Conservation (phyloP, 805 yeast species). For the Ogataea methylovora region DNA sequence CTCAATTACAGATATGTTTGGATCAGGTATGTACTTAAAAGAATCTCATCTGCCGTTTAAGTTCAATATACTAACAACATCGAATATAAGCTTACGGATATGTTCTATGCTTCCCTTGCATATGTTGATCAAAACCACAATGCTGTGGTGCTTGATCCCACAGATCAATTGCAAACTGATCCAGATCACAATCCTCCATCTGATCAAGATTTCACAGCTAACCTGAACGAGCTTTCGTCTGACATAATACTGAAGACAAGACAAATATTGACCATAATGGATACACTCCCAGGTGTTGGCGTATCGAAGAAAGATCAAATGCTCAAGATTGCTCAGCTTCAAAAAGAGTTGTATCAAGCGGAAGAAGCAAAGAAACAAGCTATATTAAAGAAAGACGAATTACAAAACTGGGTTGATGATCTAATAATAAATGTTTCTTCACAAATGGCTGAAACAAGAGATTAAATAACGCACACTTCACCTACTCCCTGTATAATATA, state of each 20-base stretch:
- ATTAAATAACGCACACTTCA: too few species aligned
- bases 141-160: slow-evolving; percentile 37
- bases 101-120: slow-evolving; percentile 69
- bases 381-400: slow-evolving; percentile 53
- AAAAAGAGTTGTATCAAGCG: slow-evolving; percentile 50
- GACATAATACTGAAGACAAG: slow-evolving; percentile 82
- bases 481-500: background rate
- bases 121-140: slow-evolving; percentile 75
- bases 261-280: slow-evolving; percentile 80
- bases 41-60: background rate
- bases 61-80: slow-evolving; percentile 2
- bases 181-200: slow-evolving; percentile 43
- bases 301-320: slow-evolving; percentile 73
- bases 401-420: slow-evolving; percentile 55
- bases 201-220: slow-evolving; percentile 30
- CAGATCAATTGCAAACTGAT: slow-evolving; percentile 55
- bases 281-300: slow-evolving; percentile 88
- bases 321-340: slow-evolving; percentile 51
- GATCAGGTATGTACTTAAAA: slow-evolving; percentile 45
- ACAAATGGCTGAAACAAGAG: slow-evolving; percentile 42
- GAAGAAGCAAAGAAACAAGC: slow-evolving; percentile 53
- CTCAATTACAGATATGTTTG: slow-evolving; percentile 83
- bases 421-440: slow-evolving; percentile 53
- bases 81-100: slow-evolving; percentile 52
- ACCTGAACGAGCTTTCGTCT: slow-evolving; percentile 68